Conservation (phyloP, 2,329 filamentous ascomycete species). For the Talaromyces verruculosus region DNA sequence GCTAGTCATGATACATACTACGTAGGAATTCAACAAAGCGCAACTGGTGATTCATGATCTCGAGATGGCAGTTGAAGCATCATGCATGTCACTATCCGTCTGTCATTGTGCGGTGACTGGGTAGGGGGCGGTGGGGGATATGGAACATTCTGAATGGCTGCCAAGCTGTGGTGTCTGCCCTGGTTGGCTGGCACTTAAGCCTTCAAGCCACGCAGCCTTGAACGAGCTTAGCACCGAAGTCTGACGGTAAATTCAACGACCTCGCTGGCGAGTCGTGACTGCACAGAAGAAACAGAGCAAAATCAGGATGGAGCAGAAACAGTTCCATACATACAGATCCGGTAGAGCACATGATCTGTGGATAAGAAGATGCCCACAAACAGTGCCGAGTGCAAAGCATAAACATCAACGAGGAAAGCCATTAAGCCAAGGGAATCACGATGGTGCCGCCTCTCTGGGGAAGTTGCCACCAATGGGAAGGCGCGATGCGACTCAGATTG, state of each 20-base stretch:
- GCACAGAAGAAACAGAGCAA: background rate
- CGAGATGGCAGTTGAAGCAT: background rate
- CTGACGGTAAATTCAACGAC: conserved; percentile 4
- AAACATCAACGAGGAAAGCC: background rate
- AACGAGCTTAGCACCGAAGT: conserved; percentile 6
- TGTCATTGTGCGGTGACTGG: conserved; percentile 3
- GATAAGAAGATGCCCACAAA: background rate
- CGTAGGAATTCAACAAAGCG: background rate
- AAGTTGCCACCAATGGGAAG: background rate
- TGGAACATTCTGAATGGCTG: background rate
- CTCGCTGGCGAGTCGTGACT: background rate
- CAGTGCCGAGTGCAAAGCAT: background rate
- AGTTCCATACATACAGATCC: background rate
- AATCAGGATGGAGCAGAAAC: background rate
- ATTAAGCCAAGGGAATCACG: background rate
- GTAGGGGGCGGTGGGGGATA: background rate
- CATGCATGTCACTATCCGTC: background rate
- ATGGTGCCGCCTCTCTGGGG: conserved; percentile 5
- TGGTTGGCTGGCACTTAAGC: conserved; percentile 5
- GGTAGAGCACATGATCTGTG: background rate
- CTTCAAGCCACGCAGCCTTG: conserved; percentile 1
- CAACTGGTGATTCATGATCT: background rate
- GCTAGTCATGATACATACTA: background rate
- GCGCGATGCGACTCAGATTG: background rate
- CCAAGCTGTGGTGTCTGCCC: background rate